Base-by-base conservation (phyloP, 345 rosid species). In the Hibiscus syriacus region DNA sequence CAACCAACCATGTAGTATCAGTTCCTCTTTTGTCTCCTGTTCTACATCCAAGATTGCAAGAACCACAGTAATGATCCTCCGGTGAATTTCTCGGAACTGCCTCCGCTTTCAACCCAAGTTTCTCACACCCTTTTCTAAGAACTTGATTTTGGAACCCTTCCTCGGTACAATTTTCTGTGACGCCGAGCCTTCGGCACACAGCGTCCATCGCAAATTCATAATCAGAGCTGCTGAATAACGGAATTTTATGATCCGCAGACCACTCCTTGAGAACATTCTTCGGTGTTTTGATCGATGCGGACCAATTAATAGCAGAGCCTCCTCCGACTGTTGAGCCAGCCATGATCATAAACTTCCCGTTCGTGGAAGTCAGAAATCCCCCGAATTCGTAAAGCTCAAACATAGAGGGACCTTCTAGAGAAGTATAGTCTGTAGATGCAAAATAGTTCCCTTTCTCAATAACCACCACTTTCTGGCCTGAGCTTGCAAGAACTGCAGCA, bases 391-490 rank as follows among this genome's bases (percentile, higher is more conserved):
- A 85, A 39, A 85, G 67, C 80, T 84, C 90, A 38, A 55, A 56
- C 82, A 77, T 73, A 54, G 93, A 87, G 32, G 93, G 93, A 2
- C 87, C 88, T 74, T 87, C 90, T 1, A 87, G 77, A 36, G 82
- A 55, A 2, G 92, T 74, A 70, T 85, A 83, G 65, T 85, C 88
- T 67, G 66, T 69, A 0, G 90, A 56, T 0, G 66, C 83, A 46
- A 82, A 87, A 71, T 87, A 87, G 78, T 85, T 87, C 22, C 87
- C 90, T 78, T 87, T 87, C 77, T 87, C 93, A 16, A 87, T 70
- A 63, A 87, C 86, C 22, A 87, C 43, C 17, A 85, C 90, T 27
- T 69, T 87, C 23, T 66, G 83, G 19, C 93, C 92, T 1, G 87
- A 80, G 39, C 71, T 80, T 55, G 90, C 92, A 38, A 87, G 88